Conservation (phyloP, 345 rosid genomes). For the Aegle marmelos region DNA sequence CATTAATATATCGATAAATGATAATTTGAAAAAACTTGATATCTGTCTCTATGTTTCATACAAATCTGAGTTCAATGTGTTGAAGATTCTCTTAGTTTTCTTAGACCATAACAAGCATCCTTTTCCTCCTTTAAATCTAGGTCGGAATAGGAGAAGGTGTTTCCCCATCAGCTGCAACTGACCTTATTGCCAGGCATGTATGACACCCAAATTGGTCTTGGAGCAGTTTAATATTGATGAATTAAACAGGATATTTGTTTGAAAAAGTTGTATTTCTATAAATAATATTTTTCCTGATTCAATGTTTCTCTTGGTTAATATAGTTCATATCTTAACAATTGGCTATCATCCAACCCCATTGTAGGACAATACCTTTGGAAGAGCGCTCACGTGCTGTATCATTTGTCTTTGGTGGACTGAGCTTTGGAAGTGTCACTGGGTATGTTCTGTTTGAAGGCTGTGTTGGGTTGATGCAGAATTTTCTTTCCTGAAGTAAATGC, state of each 20-base stretch:
- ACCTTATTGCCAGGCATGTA: constrained; percentile 95
- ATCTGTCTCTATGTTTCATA: neutral
- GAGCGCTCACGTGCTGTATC: constrained; percentile 94
- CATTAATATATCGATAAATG: constrained; percentile 6
- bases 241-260: neutral
- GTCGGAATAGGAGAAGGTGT: constrained; percentile 99
- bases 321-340: constrained; percentile 11
- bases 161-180: constrained; percentile 97
- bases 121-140: constrained; percentile 37
- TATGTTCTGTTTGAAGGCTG: constrained; percentile 35
- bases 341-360: constrained; percentile 14
- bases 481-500: constrained; percentile 11
- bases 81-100: neutral
- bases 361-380: constrained; percentile 82
- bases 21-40: neutral
- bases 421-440: constrained; percentile 92
- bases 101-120: neutral
- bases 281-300: neutral
- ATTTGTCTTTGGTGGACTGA: constrained; percentile 88
- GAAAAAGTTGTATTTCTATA: neutral
- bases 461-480: constrained; percentile 1
- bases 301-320: neutral
- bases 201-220: constrained; percentile 21
- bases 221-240: constrained; percentile 17
- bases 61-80: neutral